Evolutionary conservation across 768 basidiomycete genomes (phyloP).

Genomic region (Boletus eberwhitei): DNA sequence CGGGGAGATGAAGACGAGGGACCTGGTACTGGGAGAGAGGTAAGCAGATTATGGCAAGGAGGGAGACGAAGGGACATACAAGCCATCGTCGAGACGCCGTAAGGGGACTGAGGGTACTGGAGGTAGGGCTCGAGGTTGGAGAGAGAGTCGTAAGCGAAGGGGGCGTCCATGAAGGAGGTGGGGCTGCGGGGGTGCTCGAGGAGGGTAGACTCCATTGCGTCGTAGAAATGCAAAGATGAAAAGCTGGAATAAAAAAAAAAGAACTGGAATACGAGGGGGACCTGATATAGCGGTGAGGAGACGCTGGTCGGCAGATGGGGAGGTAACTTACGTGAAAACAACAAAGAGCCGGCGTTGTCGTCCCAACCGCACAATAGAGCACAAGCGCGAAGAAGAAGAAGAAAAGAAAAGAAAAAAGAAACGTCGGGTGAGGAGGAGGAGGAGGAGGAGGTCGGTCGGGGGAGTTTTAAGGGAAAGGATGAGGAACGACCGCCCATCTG

Average conservation of each 20-base stretch:
- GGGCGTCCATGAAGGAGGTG: slow-evolving; percentile 48
- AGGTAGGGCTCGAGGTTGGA: slow-evolving; percentile 54
- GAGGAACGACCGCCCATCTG: slow-evolving; percentile 28
- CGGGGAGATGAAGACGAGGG: slow-evolving; percentile 52
- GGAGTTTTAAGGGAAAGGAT: slow-evolving; percentile 23
- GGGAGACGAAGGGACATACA: slow-evolving; percentile 42
- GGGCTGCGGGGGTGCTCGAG: slow-evolving; percentile 51
- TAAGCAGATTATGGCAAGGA: slow-evolving; percentile 4
- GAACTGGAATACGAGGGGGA: slow-evolving; percentile 34
- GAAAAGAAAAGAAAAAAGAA: slow-evolving; percentile 29
- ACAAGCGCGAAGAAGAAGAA: slow-evolving; percentile 23
- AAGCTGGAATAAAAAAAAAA: slow-evolving; percentile 27
- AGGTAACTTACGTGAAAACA: slow-evolving; percentile 33
- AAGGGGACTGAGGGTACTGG: slow-evolving; percentile 65
- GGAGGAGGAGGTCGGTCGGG: slow-evolving; percentile 17
- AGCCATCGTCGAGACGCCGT: slow-evolving; percentile 57
- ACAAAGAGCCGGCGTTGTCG: slow-evolving; percentile 29
- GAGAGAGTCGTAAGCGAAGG: slow-evolving; percentile 46
- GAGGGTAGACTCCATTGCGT: slow-evolving; percentile 46
- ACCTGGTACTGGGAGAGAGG: slow-evolving; percentile 43
- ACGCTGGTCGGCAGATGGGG: background rate
- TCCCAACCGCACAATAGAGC: slow-evolving; percentile 35
- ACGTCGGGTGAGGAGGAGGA: slow-evolving; percentile 40
- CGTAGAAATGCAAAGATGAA: slow-evolving; percentile 37
- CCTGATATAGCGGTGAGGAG: slow-evolving; percentile 15